Conservation (phyloP, 2,329 filamentous ascomycete genomes). For the Fusarium praegraminearum region DNA sequence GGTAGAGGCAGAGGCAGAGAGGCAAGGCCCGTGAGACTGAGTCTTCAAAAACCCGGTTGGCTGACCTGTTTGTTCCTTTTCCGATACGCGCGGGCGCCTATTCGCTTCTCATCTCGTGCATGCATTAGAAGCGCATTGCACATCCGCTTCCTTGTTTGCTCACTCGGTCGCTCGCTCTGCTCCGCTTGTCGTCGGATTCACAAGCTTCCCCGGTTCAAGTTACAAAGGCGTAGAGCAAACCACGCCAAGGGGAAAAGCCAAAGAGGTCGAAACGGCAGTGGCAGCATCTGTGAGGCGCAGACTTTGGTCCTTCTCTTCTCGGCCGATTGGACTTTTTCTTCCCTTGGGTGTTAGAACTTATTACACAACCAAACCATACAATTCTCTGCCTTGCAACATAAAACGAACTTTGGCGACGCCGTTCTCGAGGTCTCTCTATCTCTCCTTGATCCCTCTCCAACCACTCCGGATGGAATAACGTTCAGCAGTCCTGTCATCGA, state of each 20-base stretch:
- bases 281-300: slow-evolving; percentile 26
- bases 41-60: not conserved
- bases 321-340: slow-evolving; percentile 13
- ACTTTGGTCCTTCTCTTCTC: slow-evolving; percentile 10
- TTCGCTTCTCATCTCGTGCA: slow-evolving; percentile 30
- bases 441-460: not conserved
- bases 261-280: not conserved
- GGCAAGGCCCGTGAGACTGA: slow-evolving; percentile 3
- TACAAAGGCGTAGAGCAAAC: slow-evolving; percentile 8
- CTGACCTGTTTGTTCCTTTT: slow-evolving; percentile 13
- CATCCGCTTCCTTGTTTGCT: slow-evolving; percentile 7
- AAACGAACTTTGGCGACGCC: not conserved
- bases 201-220: slow-evolving; percentile 24
- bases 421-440: not conserved
- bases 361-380: not conserved
- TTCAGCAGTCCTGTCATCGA: slow-evolving; percentile 15
- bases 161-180: slow-evolving; percentile 11
- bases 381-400: not conserved
- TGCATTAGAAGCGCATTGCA: slow-evolving; percentile 27
- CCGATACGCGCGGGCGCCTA: slow-evolving; percentile 35
- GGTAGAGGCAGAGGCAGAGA: not conserved
- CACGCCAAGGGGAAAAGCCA: not conserved
- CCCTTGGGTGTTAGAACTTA: slow-evolving; percentile 2
- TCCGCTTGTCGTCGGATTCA: slow-evolving; percentile 33
- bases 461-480: slow-evolving; percentile 11